phyloP scores from a whole-genome alignment of 768 basidiomycete genomes.

The Trametes gibbosa region DNA sequence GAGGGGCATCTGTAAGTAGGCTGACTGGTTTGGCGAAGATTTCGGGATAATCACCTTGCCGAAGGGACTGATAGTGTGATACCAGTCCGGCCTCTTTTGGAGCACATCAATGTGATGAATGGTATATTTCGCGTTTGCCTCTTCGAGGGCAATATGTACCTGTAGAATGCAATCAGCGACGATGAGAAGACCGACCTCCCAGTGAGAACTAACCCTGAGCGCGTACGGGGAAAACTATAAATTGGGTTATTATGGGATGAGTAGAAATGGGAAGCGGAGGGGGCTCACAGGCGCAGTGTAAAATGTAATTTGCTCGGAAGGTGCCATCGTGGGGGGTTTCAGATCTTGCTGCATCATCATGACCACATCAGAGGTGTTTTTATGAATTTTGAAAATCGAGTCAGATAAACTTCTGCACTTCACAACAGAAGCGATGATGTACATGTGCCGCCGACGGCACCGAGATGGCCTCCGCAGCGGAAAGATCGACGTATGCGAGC shows the following conservation, averaged over 20 bases:
- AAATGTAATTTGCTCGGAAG: not conserved
- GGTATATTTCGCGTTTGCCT: conserved; percentile 46
- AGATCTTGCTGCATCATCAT: too few species aligned
- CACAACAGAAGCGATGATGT: too few species aligned
- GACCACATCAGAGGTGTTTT: too few species aligned
- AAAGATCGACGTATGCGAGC: too few species aligned
- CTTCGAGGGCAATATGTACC: conserved; percentile 60
- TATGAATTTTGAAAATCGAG: too few species aligned
- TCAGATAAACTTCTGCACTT: too few species aligned
- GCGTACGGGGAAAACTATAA: conserved; percentile 54
- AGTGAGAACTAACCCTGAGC: conserved; percentile 40
- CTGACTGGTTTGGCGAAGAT: not conserved
- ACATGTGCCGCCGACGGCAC: too few species aligned
- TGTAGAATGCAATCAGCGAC: conserved; percentile 21
- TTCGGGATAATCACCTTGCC: conserved; percentile 45
- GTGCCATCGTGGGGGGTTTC: not conserved
- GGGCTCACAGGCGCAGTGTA: not conserved
- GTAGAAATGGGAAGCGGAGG: too few species aligned
- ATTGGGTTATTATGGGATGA: not conserved
- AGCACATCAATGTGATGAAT: conserved; percentile 53
- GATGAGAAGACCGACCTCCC: not conserved
- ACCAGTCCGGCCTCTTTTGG: conserved; percentile 65
- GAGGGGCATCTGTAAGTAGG: not conserved
- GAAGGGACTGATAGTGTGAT: conserved; percentile 59
- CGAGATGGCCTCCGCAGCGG: too few species aligned